Evolutionary conservation across 768 basidiomycete species (phyloP), one percentile per base, ranked within the genome.

Genomic region (Naganishia vaughanmartiniae): DNA sequence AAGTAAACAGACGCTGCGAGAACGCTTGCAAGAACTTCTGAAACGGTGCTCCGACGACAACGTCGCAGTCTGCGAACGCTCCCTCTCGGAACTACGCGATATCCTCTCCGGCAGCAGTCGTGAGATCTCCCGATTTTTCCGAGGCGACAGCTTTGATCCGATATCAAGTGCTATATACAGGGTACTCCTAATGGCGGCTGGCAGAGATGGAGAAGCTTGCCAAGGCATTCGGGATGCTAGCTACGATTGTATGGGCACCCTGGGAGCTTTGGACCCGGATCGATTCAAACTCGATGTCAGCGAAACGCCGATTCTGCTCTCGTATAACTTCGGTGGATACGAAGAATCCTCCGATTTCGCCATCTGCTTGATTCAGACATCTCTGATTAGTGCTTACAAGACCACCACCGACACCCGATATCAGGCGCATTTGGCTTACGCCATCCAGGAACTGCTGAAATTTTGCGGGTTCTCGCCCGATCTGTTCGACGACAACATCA

Each of bases 181-280:
- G 1, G 84, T 85, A 2, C 81, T 98, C 3, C 85, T 94, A 66
- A 79, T 84, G 19, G 87, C 89, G 0, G 89, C 90, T 0, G 87
- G 87, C 66, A 86, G 91, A 11, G 93, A 95, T 73, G 89, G 88
- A 0, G 91, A 94, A 57, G 87, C 86, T 7, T 85, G 85, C 6
- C 89, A 93, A 54, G 76, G 84, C 0, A 76, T 93, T 11, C 87
- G 88, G 21, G 82, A 87, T 53, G 80, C 90, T 24, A 89, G 92
- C 0, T 93, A 89, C 76, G 91, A 96, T 77, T 96, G 92, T 77
- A 87, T 98, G 67, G 93, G 94, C 1, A 86, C 91, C 26, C 82
- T 98, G 15, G 96, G 96, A 7, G 96, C 96, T 1, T 85, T 94
- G 21, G 96, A 99, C 80, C 95, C 95, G 0, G 95, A 98, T 83